These are phyloP conservation scores for Pelargonium nanum DNA, from an alignment of 345 rosid species.

Conservation along the genomic window DNA sequence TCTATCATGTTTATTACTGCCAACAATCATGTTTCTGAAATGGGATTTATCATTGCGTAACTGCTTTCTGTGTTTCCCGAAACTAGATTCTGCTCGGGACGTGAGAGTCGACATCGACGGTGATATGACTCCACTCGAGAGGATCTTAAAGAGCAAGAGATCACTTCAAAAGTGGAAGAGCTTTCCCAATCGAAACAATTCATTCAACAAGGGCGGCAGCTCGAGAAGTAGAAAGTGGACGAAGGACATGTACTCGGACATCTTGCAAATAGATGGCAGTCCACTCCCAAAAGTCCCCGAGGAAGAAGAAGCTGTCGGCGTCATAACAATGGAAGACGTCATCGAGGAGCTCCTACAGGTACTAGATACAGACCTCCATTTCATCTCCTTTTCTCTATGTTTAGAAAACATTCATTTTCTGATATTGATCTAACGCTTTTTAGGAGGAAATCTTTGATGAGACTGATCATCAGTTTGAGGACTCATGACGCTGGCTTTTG, in stretches of 20 bases:
- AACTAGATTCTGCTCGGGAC: slow-evolving; percentile 40
- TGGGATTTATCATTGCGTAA: no score
- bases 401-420: neutral
- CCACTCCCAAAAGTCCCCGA: slow-evolving; percentile 65
- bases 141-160: slow-evolving; percentile 41
- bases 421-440: slow-evolving; percentile 1
- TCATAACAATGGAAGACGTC: slow-evolving; percentile 98
- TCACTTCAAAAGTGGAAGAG: slow-evolving; percentile 77
- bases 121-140: slow-evolving; percentile 38
- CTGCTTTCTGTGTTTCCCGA: neutral
- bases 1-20: no score
- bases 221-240: slow-evolving; percentile 76
- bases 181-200: slow-evolving; percentile 41
- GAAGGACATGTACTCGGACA: slow-evolving; percentile 57
- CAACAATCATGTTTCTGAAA: no score
- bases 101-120: slow-evolving; percentile 49
- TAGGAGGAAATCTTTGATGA: slow-evolving; percentile 97
- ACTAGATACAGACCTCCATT: neutral
- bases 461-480: slow-evolving; percentile 78
- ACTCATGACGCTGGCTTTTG: slow-evolving; percentile 29
- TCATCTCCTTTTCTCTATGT: neutral
- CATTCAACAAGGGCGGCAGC: slow-evolving; percentile 22
- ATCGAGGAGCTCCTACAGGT: slow-evolving; percentile 97
- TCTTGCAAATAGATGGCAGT: slow-evolving; percentile 48
- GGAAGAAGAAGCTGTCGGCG: slow-evolving; percentile 87